A percentile compares a stretch with the other conserved stretches of the same genome.
Evolutionary conservation across 2,329 filamentous ascomycete genomes (phyloP).

Genomic region (Dactylellina drechsleri): DNA sequence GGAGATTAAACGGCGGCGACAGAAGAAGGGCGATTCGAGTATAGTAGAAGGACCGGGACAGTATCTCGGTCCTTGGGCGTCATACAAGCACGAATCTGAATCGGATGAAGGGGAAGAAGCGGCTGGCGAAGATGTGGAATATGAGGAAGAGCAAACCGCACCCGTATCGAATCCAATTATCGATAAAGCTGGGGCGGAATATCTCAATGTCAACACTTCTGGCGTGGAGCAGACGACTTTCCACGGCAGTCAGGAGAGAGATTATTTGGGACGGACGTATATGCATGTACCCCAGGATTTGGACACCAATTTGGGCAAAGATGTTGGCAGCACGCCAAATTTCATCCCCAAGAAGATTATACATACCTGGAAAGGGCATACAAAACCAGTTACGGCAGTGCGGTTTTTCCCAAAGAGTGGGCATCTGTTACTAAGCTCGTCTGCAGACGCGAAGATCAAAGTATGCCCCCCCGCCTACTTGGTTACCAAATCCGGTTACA

Average conservation of each 20-base stretch:
- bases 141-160: conserved; percentile 77
- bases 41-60: conserved; percentile 86
- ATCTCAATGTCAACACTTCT: conserved; percentile 60
- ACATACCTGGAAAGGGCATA: conserved; percentile 86
- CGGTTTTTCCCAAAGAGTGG: conserved; percentile 90
- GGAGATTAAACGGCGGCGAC: conserved; percentile 76
- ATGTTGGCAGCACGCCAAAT: conserved; percentile 81
- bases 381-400: conserved; percentile 84
- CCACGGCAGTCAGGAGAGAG: conserved; percentile 81
- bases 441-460: conserved; percentile 88
- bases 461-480: conserved; percentile 43
- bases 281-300: conserved; percentile 97
- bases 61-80: conserved; percentile 95
- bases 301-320: conserved; percentile 84
- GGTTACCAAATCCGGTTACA: neutral
- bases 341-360: conserved; percentile 94
- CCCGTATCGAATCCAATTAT: conserved; percentile 66
- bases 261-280: conserved; percentile 95
- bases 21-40: conserved; percentile 83
- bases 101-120: conserved; percentile 74
- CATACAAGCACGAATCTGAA: conserved; percentile 77
- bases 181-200: conserved; percentile 66
- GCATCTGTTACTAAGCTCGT: conserved; percentile 87
- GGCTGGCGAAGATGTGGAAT: conserved; percentile 78
- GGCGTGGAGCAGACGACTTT: conserved; percentile 86